phyloP scores from a whole-genome alignment of 345 rosid species.

The Heritiera fomes region DNA sequence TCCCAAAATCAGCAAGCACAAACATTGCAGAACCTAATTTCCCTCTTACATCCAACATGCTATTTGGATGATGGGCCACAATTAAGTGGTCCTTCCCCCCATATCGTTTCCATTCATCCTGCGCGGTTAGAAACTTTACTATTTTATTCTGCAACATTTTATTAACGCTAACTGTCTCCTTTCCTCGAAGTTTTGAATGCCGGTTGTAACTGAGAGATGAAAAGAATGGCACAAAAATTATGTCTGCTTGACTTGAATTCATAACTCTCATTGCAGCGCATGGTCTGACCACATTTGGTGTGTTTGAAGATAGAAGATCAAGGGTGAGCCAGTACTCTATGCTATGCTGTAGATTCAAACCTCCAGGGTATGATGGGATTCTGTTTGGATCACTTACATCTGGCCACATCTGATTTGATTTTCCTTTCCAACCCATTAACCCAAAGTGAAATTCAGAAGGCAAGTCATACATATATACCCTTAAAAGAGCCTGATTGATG shows the following conservation, averaged over 20 bases:
- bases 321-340: conserved; percentile 94
- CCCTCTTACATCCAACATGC: conserved; percentile 63
- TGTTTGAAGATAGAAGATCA: conserved; percentile 74
- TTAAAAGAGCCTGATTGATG: conserved; percentile 37
- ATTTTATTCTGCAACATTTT: conserved; percentile 65
- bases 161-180: conserved; percentile 52
- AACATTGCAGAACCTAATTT: conserved; percentile 77
- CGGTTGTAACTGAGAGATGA: conserved; percentile 78
- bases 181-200: conserved; percentile 61
- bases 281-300: conserved; percentile 41
- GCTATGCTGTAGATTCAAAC: conserved; percentile 87
- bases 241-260: conserved; percentile 63
- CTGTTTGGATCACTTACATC: conserved; percentile 38
- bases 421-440: conserved; percentile 73
- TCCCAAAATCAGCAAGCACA: conserved; percentile 93
- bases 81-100: conserved; percentile 68
- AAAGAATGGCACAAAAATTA: conserved; percentile 85
- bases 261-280: conserved; percentile 61
- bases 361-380: conserved; percentile 73
- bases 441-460: conserved; percentile 88
- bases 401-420: conserved; percentile 63
- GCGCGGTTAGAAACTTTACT: conserved; percentile 49
- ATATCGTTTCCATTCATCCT: conserved; percentile 58
- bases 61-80: conserved; percentile 87
- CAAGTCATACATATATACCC: conserved; percentile 83